A percentile compares a stretch with the other conserved stretches of the same genome.
phyloP scores from a whole-genome alignment of 2,329 filamentous ascomycete species.

The Westerdykella aurantiaca region DNA sequence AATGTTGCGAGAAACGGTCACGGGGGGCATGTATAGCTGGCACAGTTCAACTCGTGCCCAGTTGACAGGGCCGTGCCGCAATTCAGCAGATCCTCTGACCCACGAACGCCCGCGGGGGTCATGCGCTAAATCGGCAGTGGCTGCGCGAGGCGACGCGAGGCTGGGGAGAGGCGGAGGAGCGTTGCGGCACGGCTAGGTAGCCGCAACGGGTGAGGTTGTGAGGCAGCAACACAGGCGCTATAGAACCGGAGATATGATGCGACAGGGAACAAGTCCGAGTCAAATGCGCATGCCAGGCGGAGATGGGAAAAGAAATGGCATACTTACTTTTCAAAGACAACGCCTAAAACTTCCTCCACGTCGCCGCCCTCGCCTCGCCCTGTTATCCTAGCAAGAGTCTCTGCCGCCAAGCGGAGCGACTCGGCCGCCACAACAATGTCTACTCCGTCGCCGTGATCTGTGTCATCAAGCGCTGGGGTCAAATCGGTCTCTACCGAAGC shows the following conservation, averaged over 20 bases:
- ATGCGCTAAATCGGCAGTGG: not conserved
- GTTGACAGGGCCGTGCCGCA: not conserved
- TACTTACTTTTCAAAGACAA: slow-evolving; percentile 93
- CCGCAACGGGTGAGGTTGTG: not conserved
- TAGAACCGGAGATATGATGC: not conserved
- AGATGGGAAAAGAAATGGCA: slow-evolving; percentile 3
- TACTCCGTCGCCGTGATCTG: slow-evolving; percentile 34
- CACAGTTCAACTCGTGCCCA: not conserved
- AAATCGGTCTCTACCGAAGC: slow-evolving; percentile 1
- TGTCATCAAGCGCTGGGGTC: slow-evolving; percentile 3
- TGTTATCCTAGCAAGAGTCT: slow-evolving; percentile 67
- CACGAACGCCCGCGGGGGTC: too few species aligned
- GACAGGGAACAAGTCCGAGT: not conserved
- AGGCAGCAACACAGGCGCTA: not conserved
- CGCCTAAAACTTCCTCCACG: slow-evolving; percentile 90
- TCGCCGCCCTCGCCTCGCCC: slow-evolving; percentile 79
- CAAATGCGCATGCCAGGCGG: not conserved
- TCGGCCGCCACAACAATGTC: slow-evolving; percentile 91
- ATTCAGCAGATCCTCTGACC: not conserved
- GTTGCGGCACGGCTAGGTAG: not conserved
- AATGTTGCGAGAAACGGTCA: not conserved
- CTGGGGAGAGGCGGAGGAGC: not conserved
- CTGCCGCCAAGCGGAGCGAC: slow-evolving; percentile 57
- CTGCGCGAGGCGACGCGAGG: not conserved
- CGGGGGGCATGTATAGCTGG: not conserved